phyloP scores from a whole-genome alignment of 2,329 filamentous ascomycete species.

The Leptodontidium sp. region DNA sequence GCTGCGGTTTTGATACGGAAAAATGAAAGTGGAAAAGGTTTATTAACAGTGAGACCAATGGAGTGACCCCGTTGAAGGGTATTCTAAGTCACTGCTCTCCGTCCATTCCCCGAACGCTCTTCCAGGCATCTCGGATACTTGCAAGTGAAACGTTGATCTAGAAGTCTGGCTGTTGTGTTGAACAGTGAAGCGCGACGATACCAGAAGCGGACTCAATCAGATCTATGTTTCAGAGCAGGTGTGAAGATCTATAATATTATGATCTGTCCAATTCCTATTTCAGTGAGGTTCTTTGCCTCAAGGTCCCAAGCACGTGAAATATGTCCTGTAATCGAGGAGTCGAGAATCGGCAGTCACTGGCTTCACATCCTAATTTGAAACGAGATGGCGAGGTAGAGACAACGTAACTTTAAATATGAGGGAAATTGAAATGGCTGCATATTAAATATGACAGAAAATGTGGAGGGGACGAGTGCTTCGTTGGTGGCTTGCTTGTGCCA shows the following conservation, averaged over 20 bases:
- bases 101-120: neutral
- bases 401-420: no score
- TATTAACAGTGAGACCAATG: neutral
- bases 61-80: neutral
- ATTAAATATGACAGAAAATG: no score
- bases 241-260: neutral
- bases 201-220: neutral
- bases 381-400: no score
- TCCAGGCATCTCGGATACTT: conserved; percentile 11
- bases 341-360: no score
- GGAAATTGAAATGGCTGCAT: no score
- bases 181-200: neutral
- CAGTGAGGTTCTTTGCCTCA: neutral
- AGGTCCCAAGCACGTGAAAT: no score
- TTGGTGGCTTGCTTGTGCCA: neutral
- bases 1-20: no score
- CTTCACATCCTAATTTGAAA: no score
- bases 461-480: neutral
- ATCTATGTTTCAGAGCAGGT: no score
- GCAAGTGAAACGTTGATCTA: neutral
- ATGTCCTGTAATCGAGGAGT: no score
- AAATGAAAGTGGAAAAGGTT: no score
- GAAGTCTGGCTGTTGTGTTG: no score
- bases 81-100: neutral
- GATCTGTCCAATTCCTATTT: neutral